Evolutionary conservation across 192 early-diverging fungal species (phyloP).

Genomic region (Coemansia sp.): DNA sequence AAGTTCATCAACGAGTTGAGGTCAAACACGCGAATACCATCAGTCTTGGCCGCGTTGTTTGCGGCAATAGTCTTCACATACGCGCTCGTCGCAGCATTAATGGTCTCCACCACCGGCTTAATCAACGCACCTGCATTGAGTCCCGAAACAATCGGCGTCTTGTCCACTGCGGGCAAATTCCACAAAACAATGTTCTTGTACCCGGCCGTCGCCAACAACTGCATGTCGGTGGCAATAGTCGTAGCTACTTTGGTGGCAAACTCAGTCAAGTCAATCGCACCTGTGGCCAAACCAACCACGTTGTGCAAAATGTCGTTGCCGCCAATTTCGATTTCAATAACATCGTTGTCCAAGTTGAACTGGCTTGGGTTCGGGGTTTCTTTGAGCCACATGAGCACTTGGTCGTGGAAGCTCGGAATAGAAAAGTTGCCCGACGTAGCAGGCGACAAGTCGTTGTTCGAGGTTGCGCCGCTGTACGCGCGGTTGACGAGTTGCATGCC

Average conservation of each 20-base stretch:
- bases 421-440: conserved; percentile 10
- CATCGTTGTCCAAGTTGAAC: conserved; percentile 39
- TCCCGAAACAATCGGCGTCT: conserved; percentile 21
- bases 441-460: conserved; percentile 48
- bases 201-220: conserved; percentile 26
- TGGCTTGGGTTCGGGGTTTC: conserved; percentile 27
- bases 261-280: conserved; percentile 10
- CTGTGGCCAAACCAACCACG: conserved; percentile 13
- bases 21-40: conserved; percentile 30
- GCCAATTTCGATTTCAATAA: conserved; percentile 44
- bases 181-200: conserved; percentile 50
- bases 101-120: conserved; percentile 14
- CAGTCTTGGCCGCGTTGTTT: conserved; percentile 8
- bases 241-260: conserved; percentile 25
- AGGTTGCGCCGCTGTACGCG: conserved; percentile 43
- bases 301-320: conserved; percentile 38
- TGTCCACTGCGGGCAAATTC: conserved; percentile 42
- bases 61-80: conserved; percentile 6
- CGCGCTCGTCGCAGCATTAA: conserved; percentile 26
- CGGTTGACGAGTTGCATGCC: conserved; percentile 34
- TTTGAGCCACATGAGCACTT: conserved; percentile 25
- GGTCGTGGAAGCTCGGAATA: conserved; percentile 49
- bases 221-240: conserved; percentile 29
- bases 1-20: conserved; percentile 25
- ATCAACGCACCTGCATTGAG: conserved; percentile 7